Base-by-base conservation (phyloP, 495 filamentous ascomycete genomes). In the Penicillium alfredii region DNA sequence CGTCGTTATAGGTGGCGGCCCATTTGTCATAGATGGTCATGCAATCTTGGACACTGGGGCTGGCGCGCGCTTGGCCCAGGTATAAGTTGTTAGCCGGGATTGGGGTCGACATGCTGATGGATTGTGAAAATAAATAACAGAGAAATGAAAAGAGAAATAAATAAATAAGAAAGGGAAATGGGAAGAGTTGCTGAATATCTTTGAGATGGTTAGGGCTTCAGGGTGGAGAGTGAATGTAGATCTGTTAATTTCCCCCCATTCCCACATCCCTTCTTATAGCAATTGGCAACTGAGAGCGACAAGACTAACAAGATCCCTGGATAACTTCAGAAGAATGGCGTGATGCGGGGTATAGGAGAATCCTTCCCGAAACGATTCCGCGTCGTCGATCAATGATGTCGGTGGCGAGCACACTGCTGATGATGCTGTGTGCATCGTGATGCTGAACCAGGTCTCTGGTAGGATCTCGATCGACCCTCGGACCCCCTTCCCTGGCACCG, bases 11-110 rank as follows among this genome's bases (percentile, higher is more conserved):
- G 6, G 66, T 61, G 9, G 47, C 29, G 27, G 69, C 66, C 69
- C 69, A 72, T 38, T 64, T 47, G 24, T 64, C 67, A 44, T 72
- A 72, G 40, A 70, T 38, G 3, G 44, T 36, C 53, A 51, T 58
- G 49, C 60, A 64, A 26, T 60, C 53, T 24, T 60, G 37, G 6
- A 32, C 43, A 35, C 38, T 58, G 13, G 31, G 26, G 32, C 33
- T 39, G 24, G 40, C 39, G 6, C 60, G 57, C 35, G 60, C 60
- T 34, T 53, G 45, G 14, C 38, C 28, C 8, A 60, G 49, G 31
- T 49, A 57, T 19, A 50, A 35, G 26, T 53, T 42, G n/a, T 33
- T 35, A 17, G 48, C 42, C 6, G 52, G 35, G 25, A 46, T 40
- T 35, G 55, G 46, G 28, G 51, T 44, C 10, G 47, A 38, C 56